Evolutionary conservation across 371 early-diverging fungal genomes (phyloP), one percentile per base, ranked within the genome.

Genomic region (Capillidium heterosporum): DNA sequence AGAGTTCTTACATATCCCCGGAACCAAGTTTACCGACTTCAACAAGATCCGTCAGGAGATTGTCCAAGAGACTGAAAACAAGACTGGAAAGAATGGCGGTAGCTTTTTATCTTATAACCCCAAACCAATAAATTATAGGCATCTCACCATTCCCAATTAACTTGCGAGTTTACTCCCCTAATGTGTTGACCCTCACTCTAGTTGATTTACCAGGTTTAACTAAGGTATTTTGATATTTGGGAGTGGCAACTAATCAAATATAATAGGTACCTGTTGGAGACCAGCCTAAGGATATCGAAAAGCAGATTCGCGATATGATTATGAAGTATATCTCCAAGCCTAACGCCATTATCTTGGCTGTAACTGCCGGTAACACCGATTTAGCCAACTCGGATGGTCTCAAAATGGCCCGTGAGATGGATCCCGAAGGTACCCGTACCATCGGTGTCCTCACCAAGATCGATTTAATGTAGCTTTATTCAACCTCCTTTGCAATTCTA

Each of bases 371-470:
- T 24, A 97, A 93, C 73, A 86, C 90, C 8, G 99, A 99, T 77
- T 75, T 99, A 62, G 97, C 98, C 60, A 99, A 97, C 71, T 95
- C 96, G 11, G 99, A 99, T 65, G 95, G 98, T 28, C 75, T 99
- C 39, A 91, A 91, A 63, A 63, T 96, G 24, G 98, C 97, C 5
- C 77, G 92, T 35, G 95, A 96, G 64, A 92, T 94, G 2, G 99
- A 99, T 65, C 97, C 98, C 5, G 95, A 98, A 51, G 95, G 97
- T 58, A 71, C 86, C 29, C 80, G 99, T 46, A 99, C 99, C 1
- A 86, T 99, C 57, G 99, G 99, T 65, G 99, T 99, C 24, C 70
- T 99, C 64, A 99, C 99, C 57, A 99, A 99, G 70, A 81, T 99
- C 39, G 99, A 99, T 71, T 71, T 99, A 58, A 98, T 99, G 99